Conservation (phyloP, 306 rosid species). For the Elaeagnus macrophylla region DNA sequence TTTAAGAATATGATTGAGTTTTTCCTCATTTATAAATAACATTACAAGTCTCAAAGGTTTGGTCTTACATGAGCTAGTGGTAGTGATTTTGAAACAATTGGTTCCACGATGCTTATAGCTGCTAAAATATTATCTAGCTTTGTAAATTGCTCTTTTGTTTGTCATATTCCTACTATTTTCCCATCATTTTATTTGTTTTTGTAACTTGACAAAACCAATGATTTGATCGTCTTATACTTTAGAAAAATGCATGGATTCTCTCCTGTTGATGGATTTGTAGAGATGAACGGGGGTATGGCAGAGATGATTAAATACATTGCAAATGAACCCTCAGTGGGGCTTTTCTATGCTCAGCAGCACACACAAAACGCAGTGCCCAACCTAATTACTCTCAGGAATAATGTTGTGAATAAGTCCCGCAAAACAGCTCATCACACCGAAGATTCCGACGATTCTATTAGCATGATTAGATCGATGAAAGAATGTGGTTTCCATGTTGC, state of each 20-base stretch:
- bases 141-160: no score
- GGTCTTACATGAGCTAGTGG: no score
- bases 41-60: no score
- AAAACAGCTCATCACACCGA: slow-evolving; percentile 62
- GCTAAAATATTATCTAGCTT: no score
- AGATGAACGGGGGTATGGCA: slow-evolving; percentile 64
- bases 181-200: no score
- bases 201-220: slow-evolving; percentile 31
- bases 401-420: slow-evolving; percentile 41
- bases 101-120: no score
- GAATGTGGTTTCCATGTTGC: slow-evolving; percentile 67
- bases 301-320: slow-evolving; percentile 78
- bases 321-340: slow-evolving; percentile 87
- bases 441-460: slow-evolving; percentile 80
- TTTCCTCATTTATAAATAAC: no score
- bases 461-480: slow-evolving; percentile 60
- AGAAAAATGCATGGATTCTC: slow-evolving; percentile 84
- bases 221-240: slow-evolving; percentile 36
- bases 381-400: slow-evolving; percentile 36
- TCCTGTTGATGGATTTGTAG: slow-evolving; percentile 78
- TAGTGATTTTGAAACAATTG: no score
- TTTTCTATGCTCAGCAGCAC: slow-evolving; percentile 84
- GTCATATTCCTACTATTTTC: no score
- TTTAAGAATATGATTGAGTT: not conserved
- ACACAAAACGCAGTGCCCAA: slow-evolving; percentile 70